Evolutionary conservation across 257 asterid genomes (phyloP).

Genomic region (Salvia miltiorrhiza): DNA sequence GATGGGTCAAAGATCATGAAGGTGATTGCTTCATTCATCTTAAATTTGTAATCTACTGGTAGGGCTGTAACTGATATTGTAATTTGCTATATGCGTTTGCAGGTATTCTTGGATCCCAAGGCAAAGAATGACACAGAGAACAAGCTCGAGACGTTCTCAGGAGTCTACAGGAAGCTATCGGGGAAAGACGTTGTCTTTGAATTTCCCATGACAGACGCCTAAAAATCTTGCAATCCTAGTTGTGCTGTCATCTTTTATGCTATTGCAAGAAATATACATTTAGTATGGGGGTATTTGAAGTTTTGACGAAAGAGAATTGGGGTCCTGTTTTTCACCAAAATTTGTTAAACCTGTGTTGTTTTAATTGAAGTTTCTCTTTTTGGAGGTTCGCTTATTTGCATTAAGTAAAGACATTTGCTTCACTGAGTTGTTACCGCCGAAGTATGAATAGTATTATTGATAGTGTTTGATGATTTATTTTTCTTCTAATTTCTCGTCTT

Average conservation of each 20-base stretch:
- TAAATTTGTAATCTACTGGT: not conserved
- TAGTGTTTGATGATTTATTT: not conserved
- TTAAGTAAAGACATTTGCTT: not conserved
- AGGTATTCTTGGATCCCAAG: constrained; percentile 56
- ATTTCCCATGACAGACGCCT: constrained; percentile 36
- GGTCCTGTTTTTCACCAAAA: constrained; percentile 13
- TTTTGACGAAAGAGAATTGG: constrained; percentile 31
- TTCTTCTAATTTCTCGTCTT: not conserved
- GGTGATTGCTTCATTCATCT: constrained; percentile 27
- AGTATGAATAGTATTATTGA: not conserved
- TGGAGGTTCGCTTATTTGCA: not conserved
- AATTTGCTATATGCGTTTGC: not conserved
- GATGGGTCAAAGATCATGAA: constrained; percentile 79
- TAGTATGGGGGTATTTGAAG: constrained; percentile 25
- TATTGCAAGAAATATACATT: constrained; percentile 10
- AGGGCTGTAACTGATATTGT: not conserved
- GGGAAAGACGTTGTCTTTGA: constrained; percentile 56
- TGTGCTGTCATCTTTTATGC: not conserved
- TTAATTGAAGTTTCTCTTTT: not conserved
- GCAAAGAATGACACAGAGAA: constrained; percentile 50
- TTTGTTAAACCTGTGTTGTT: constrained; percentile 14
- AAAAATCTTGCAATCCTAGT: not conserved
- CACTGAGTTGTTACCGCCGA: not conserved
- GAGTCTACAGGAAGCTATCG: constrained; percentile 59
- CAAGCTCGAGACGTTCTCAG: constrained; percentile 54